phyloP scores from a whole-genome alignment of 192 early-diverging fungal genomes.

The Phlyctochytrium planicorne region DNA sequence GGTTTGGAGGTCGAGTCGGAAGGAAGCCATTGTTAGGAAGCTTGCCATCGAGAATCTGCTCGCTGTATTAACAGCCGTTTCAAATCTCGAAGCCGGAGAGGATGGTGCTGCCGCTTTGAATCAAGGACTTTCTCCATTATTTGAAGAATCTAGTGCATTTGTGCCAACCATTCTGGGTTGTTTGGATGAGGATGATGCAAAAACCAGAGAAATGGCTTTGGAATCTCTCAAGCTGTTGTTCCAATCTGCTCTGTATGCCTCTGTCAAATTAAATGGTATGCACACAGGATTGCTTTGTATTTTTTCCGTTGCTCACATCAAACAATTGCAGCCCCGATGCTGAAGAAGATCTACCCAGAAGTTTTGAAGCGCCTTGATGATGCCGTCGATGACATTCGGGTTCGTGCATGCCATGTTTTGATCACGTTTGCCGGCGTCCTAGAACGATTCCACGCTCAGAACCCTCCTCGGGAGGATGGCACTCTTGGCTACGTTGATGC shows the following conservation, averaged over 20 bases:
- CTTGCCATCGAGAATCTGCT: slow-evolving; percentile 28
- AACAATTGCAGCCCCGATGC: slow-evolving; percentile 19
- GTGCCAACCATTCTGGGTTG: slow-evolving; percentile 3
- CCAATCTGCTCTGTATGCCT: neutral
- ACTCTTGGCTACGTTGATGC: neutral
- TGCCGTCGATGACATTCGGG: slow-evolving; percentile 48
- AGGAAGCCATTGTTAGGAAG: slow-evolving; percentile 24
- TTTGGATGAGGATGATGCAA: slow-evolving; percentile 47
- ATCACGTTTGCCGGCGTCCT: slow-evolving; percentile 32
- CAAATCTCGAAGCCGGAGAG: neutral
- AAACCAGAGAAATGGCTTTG: slow-evolving; percentile 30
- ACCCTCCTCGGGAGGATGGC: neutral
- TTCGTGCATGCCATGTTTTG: slow-evolving; percentile 25
- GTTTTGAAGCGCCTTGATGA: slow-evolving; percentile 60
- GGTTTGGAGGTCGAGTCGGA: slow-evolving; percentile 50
- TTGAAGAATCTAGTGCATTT: neutral
- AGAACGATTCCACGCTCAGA: slow-evolving; percentile 16
- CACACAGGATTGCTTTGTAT: too few species aligned
- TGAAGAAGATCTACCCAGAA: slow-evolving; percentile 55
- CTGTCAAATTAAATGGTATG: slow-evolving; percentile 25
- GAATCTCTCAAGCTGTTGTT: slow-evolving; percentile 25
- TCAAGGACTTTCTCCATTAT: neutral
- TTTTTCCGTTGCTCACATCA: too few species aligned
- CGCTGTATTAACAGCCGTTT: neutral
- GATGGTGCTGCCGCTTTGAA: slow-evolving; percentile 3